These are phyloP conservation scores for Xylaria sp. DNA, from an alignment of 2,329 filamentous ascomycete genomes.

Conservation along the genomic window DNA sequence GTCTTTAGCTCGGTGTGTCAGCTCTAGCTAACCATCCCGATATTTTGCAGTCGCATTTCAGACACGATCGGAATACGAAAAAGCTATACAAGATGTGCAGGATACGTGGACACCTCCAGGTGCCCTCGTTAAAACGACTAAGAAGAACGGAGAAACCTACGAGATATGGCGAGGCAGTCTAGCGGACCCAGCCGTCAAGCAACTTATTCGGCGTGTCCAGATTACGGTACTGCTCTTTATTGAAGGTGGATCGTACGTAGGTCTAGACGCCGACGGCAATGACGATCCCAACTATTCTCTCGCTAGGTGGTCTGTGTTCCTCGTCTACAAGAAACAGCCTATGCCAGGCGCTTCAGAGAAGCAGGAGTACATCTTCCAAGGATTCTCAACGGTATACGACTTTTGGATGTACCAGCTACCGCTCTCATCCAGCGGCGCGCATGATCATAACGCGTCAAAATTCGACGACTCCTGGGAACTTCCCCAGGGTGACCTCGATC, in stretches of 20 bases:
- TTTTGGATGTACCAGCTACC: constrained; percentile 74
- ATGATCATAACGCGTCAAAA: constrained; percentile 42
- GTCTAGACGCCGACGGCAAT: constrained; percentile 55
- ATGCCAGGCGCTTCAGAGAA: constrained; percentile 54
- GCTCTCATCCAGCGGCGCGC: constrained; percentile 56
- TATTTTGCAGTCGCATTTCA: constrained; percentile 71
- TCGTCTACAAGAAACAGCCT: constrained; percentile 77
- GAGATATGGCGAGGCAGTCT: constrained; percentile 88
- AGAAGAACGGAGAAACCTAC: constrained; percentile 70
- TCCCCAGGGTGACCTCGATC: constrained; percentile 55
- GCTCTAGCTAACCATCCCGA: constrained; percentile 34
- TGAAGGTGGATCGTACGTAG: constrained; percentile 86
- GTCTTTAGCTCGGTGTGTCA: neutral
- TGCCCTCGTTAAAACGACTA: constrained; percentile 72
- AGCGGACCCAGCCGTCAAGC: constrained; percentile 73
- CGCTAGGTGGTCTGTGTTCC: constrained; percentile 91
- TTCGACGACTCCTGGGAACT: constrained; percentile 57
- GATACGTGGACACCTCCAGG: constrained; percentile 78
- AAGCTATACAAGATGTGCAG: constrained; percentile 60
- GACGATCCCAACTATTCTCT: constrained; percentile 78
- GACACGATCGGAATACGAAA: constrained; percentile 70
- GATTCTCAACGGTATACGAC: constrained; percentile 90
- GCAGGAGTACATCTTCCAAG: constrained; percentile 81
- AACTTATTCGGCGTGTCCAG: constrained; percentile 83
- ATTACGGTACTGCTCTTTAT: constrained; percentile 89